These are phyloP conservation scores for Hanseniaspora thailandica DNA, from an alignment of 805 yeast genomes.

Conservation along the genomic window DNA sequence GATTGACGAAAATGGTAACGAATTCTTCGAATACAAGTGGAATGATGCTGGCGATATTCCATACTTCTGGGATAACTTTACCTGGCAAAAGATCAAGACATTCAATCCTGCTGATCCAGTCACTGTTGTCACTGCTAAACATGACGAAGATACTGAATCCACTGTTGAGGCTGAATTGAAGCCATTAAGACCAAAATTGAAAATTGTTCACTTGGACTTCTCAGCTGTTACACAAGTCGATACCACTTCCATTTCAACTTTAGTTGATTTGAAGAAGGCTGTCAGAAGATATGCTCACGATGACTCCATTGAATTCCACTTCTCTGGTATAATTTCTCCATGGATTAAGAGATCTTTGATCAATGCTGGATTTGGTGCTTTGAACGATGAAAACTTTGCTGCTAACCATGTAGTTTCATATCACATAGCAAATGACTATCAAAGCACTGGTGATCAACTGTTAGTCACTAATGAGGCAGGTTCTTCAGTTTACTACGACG, in stretches of 20 bases:
- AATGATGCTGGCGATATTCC: slow-evolving; percentile 67
- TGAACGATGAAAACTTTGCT: slow-evolving; percentile 31
- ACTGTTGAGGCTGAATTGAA: slow-evolving; percentile 17
- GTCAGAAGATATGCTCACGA: slow-evolving; percentile 57
- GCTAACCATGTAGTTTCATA: slow-evolving; percentile 26
- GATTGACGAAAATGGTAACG: slow-evolving; percentile 33
- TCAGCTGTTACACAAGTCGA: slow-evolving; percentile 65
- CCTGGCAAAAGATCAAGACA: slow-evolving; percentile 2
- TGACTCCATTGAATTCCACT: slow-evolving; percentile 78
- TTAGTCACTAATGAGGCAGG: slow-evolving; percentile 9
- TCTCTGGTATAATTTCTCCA: slow-evolving; percentile 70
- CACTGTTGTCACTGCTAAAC: slow-evolving; percentile 7
- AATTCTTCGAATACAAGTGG: slow-evolving; percentile 53
- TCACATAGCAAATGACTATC: slow-evolving; percentile 22
- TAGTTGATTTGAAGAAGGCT: slow-evolving; percentile 65
- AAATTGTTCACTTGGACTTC: slow-evolving; percentile 70
- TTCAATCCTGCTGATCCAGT: slow-evolving; percentile 21
- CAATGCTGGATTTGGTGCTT: slow-evolving; percentile 65
- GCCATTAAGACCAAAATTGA: slow-evolving; percentile 47
- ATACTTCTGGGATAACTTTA: slow-evolving; percentile 14
- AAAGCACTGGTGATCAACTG: slow-evolving; percentile 14
- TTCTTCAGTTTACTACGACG: slow-evolving; percentile 17
- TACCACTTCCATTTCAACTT: slow-evolving; percentile 64
- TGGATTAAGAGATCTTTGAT: slow-evolving; percentile 75
- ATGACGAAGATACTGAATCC: slow-evolving; percentile 18